Evolutionary conservation across 192 early-diverging fungal genomes (phyloP).

Genomic region (Coemansia sp.): DNA sequence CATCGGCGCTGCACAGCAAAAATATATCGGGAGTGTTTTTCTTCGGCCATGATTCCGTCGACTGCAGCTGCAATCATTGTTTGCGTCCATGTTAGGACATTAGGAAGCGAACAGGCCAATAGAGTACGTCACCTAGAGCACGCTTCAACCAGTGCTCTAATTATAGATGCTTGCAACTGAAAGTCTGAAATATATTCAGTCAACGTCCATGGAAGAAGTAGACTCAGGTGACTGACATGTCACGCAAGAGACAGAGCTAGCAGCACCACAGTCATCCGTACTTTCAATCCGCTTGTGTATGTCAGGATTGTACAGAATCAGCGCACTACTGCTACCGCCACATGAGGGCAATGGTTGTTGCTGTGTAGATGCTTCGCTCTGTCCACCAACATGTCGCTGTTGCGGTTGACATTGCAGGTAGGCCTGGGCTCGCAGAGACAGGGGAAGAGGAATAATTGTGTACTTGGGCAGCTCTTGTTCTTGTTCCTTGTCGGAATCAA

Average conservation of each 20-base stretch:
- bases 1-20: not conserved
- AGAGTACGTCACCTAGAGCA: not conserved
- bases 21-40: not conserved
- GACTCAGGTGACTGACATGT: not conserved
- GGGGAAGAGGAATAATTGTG: conserved; percentile 1
- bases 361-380: not conserved
- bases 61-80: not conserved
- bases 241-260: not conserved
- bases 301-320: conserved; percentile 1
- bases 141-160: not conserved
- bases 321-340: not conserved
- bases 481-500: not conserved
- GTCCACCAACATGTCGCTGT: not conserved
- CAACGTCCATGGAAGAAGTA: not conserved
- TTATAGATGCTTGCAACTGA: not conserved
- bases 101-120: not conserved
- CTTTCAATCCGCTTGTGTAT: not conserved
- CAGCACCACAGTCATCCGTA: not conserved
- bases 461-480: conserved; percentile 1
- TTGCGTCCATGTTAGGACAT: not conserved
- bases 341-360: not conserved
- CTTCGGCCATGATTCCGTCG: not conserved
- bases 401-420: not conserved
- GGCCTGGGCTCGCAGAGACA: not conserved
- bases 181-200: not conserved